These are phyloP conservation scores for Chaetomiaceae sp. DNA, from an alignment of 2,329 filamentous ascomycete genomes.

Conservation along the genomic window DNA sequence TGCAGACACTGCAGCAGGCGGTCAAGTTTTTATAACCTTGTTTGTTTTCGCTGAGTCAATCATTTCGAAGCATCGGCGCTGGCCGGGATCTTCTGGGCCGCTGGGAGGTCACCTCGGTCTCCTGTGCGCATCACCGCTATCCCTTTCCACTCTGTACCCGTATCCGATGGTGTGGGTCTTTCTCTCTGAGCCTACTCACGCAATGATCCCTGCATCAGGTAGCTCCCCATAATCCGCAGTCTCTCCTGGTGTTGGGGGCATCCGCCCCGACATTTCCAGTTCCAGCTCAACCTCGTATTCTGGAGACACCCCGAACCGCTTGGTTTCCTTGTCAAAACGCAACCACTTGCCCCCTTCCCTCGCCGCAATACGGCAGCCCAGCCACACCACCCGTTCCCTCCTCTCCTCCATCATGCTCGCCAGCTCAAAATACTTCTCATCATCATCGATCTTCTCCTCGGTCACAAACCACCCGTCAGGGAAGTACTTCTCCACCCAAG, in stretches of 20 bases:
- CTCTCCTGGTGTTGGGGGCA: neutral
- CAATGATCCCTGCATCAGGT: slow-evolving; percentile 22
- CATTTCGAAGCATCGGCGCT: too few species aligned
- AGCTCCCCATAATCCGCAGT: slow-evolving; percentile 24
- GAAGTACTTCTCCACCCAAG: slow-evolving; percentile 57
- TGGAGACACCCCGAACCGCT: slow-evolving; percentile 38
- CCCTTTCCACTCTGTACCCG: too few species aligned
- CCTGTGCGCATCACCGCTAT: too few species aligned
- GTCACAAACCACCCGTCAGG: slow-evolving; percentile 53
- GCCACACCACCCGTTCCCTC: slow-evolving; percentile 55
- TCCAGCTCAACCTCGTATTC: slow-evolving; percentile 38
- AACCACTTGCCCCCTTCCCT: slow-evolving; percentile 39
- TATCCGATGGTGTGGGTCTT: too few species aligned
- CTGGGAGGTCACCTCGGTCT: too few species aligned
- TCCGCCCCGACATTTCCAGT: neutral
- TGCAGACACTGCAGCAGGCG: too few species aligned
- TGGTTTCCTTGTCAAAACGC: slow-evolving; percentile 36
- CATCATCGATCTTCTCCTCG: slow-evolving; percentile 57
- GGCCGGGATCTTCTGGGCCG: too few species aligned
- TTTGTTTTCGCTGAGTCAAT: too few species aligned
- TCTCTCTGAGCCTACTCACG: too few species aligned
- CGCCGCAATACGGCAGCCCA: slow-evolving; percentile 47
- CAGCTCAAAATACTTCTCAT: slow-evolving; percentile 61
- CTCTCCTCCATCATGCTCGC: slow-evolving; percentile 55
- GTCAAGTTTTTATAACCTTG: too few species aligned